phyloP scores from a whole-genome alignment of 1,284 basidiomycete genomes.

The Sphagnurus paluster region DNA sequence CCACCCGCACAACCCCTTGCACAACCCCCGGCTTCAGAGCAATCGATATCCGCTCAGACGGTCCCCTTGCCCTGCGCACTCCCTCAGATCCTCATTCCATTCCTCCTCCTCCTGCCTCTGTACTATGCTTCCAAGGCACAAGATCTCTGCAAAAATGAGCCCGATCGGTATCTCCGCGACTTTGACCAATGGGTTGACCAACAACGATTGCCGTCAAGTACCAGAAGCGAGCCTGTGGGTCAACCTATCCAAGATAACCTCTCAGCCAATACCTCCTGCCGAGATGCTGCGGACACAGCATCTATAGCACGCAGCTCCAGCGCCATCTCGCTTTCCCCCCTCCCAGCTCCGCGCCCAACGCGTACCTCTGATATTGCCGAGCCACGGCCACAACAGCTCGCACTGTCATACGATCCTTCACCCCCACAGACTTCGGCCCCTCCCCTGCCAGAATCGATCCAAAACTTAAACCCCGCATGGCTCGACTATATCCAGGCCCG shows the following conservation, averaged over 20 bases:
- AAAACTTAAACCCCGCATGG: background rate
- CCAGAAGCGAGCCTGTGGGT: no score
- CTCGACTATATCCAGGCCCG: background rate
- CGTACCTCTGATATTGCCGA: background rate
- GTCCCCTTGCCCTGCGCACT: background rate
- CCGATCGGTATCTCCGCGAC: background rate
- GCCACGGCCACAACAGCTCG: background rate
- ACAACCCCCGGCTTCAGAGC: no score
- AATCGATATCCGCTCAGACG: background rate
- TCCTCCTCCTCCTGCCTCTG: background rate
- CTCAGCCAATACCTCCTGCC: background rate
- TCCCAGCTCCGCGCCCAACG: background rate
- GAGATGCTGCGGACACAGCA: background rate
- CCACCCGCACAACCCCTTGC: no score
- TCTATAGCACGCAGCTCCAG: background rate
- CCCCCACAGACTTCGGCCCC: background rate
- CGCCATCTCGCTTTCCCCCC: constrained; percentile 1
- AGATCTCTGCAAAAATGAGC: background rate
- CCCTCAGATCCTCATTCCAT: background rate
- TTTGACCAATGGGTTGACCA: background rate
- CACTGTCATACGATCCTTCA: background rate
- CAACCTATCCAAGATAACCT: background rate
- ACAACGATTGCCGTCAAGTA: background rate
- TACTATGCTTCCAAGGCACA: background rate
- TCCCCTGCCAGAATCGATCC: background rate